These are phyloP conservation scores for Fusarium acutatum DNA, from an alignment of 2,329 filamentous ascomycete genomes.

Conservation along the genomic window DNA sequence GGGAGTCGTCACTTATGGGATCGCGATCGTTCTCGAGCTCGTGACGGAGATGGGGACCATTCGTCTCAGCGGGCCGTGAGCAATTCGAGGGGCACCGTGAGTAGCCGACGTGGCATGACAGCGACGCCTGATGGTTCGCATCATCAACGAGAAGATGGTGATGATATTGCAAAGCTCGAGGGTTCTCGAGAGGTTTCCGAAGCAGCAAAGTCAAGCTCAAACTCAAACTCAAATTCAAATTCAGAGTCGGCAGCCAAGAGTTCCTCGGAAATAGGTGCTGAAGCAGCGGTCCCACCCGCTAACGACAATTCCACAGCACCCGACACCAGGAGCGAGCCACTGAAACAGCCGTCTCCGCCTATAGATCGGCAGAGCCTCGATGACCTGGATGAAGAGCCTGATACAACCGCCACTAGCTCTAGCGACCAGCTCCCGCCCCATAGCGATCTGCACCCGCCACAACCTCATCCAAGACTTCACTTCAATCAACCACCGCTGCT, in stretches of 20 bases:
- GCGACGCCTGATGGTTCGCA: constrained; percentile 26
- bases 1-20: constrained; percentile 39
- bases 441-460: constrained; percentile 37
- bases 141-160: constrained; percentile 17
- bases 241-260: constrained; percentile 2
- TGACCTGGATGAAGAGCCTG: constrained; percentile 26
- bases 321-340: constrained; percentile 16
- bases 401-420: constrained; percentile 36
- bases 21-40: constrained; percentile 35
- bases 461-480: constrained; percentile 28
- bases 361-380: constrained; percentile 33
- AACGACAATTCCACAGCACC: constrained; percentile 20
- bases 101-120: constrained; percentile 28
- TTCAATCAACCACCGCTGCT: constrained; percentile 30
- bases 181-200: constrained; percentile 17
- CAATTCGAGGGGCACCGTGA: constrained; percentile 33
- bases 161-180: constrained; percentile 12
- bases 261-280: constrained; percentile 22
- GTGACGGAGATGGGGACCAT: constrained; percentile 24
- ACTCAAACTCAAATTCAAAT: constrained; percentile 11
- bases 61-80: constrained; percentile 33
- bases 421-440: constrained; percentile 34
- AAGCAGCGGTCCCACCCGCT: constrained; percentile 34
- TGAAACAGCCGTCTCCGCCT: constrained; percentile 36
- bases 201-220: constrained; percentile 15